Evolutionary conservation across 2,329 filamentous ascomycete genomes (phyloP).

Genomic region (Claviceps maximensis): DNA sequence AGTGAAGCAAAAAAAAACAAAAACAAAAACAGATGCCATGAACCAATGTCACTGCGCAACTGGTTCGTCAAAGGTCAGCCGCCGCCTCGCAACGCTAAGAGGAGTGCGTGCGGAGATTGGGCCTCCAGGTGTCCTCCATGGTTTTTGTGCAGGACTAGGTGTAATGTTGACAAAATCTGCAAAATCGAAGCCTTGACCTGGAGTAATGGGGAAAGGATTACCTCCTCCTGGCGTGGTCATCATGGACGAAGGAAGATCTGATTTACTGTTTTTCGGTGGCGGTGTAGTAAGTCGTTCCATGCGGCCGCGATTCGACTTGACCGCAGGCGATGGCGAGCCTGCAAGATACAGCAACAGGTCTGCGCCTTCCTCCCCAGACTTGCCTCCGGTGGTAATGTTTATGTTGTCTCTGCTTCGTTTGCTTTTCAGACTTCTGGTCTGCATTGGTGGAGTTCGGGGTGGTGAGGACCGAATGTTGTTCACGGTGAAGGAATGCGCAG

Average conservation of each 20-base stretch:
- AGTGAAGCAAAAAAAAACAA: neutral
- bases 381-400: constrained; percentile 32
- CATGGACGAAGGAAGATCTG: constrained; percentile 66
- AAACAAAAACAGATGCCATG: neutral
- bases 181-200: constrained; percentile 78
- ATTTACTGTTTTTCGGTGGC: constrained; percentile 53
- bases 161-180: constrained; percentile 96
- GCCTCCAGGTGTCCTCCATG: constrained; percentile 68
- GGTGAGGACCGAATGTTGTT: constrained; percentile 63
- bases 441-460: constrained; percentile 67
- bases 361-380: constrained; percentile 64
- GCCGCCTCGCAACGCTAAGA: constrained; percentile 55
- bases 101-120: constrained; percentile 42
- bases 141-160: constrained; percentile 80
- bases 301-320: constrained; percentile 31
- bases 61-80: constrained; percentile 71
- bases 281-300: constrained; percentile 67
- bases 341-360: constrained; percentile 75
- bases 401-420: constrained; percentile 36
- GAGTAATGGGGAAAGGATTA: constrained; percentile 61
- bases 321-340: constrained; percentile 78
- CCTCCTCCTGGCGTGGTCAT: constrained; percentile 73
- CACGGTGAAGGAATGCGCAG: constrained; percentile 57
- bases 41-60: constrained; percentile 9
- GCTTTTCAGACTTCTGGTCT: constrained; percentile 34